phyloP scores from a whole-genome alignment of 306 rosid genomes.

The Citrullus mucosospermus region DNA sequence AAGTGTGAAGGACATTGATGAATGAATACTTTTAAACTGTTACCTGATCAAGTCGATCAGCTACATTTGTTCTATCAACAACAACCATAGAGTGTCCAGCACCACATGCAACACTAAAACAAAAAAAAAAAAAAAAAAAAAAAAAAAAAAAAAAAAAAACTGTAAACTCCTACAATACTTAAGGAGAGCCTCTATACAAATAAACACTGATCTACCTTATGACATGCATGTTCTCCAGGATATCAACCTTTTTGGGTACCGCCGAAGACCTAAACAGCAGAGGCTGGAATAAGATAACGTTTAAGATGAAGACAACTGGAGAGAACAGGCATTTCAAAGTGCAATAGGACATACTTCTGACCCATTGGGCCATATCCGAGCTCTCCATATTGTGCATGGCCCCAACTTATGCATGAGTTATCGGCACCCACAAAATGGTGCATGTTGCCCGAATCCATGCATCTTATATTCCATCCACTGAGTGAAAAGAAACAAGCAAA shows the following conservation, averaged over 20 bases:
- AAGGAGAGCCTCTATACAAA: background rate
- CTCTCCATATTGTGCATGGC: constrained; percentile 94
- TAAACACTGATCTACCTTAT: constrained; percentile 32
- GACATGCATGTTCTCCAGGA: constrained; percentile 90
- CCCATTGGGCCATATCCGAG: constrained; percentile 93
- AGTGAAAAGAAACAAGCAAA: background rate
- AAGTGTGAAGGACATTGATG: background rate
- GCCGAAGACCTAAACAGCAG: constrained; percentile 65
- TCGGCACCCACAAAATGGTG: constrained; percentile 99
- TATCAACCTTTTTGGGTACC: constrained; percentile 82
- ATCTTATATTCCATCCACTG: constrained; percentile 93
- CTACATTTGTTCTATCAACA: constrained; percentile 63
- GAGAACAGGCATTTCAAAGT: background rate
- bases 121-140: constrained; percentile 16
- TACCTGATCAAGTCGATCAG: constrained; percentile 84
- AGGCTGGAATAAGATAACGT: background rate
- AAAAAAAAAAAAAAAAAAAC: constrained; percentile 18
- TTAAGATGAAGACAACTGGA: background rate
- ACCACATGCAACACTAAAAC: constrained; percentile 84
- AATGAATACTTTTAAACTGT: background rate
- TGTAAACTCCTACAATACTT: constrained; percentile 1
- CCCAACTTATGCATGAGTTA: constrained; percentile 96
- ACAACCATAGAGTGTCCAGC: constrained; percentile 78
- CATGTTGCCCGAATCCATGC: constrained; percentile 98
- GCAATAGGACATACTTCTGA: constrained; percentile 61